A percentile compares a stretch with the other conserved stretches of the same genome.
Conservation (phyloP, 345 rosid species). For the Linum usitatissimum region DNA sequence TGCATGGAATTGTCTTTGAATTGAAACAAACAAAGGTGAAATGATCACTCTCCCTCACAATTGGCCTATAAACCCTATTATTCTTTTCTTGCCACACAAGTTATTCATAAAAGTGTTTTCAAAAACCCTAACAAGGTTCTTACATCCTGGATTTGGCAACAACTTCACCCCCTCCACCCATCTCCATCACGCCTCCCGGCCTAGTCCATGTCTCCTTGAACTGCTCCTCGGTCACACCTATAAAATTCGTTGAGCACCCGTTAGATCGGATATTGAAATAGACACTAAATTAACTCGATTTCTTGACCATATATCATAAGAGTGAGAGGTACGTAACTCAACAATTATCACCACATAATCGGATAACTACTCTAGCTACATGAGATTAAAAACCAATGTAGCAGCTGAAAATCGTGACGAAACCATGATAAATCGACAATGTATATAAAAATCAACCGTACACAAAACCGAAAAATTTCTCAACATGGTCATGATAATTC, state of each 20-base stretch:
- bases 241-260: background rate
- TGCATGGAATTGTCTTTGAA: background rate
- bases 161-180: slow-evolving; percentile 37
- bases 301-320: too few species aligned
- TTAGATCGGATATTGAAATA: too few species aligned
- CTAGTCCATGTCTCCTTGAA: slow-evolving; percentile 86
- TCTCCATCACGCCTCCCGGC: slow-evolving; percentile 34
- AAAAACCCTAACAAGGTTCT: slow-evolving; percentile 2
- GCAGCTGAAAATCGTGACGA: background rate
- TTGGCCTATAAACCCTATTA: background rate
- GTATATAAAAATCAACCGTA: too few species aligned
- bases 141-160: slow-evolving; percentile 82
- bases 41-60: background rate
- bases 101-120: slow-evolving; percentile 16
- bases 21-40: background rate
- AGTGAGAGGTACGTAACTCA: too few species aligned
- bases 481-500: background rate
- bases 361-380: too few species aligned
- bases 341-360: too few species aligned
- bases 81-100: slow-evolving; percentile 17
- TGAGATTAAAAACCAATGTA: background rate
- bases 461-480: too few species aligned
- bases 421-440: too few species aligned
- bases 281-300: too few species aligned
- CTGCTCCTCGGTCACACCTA: slow-evolving; percentile 95